phyloP scores from a whole-genome alignment of 768 basidiomycete genomes.

The Russula compacta region DNA sequence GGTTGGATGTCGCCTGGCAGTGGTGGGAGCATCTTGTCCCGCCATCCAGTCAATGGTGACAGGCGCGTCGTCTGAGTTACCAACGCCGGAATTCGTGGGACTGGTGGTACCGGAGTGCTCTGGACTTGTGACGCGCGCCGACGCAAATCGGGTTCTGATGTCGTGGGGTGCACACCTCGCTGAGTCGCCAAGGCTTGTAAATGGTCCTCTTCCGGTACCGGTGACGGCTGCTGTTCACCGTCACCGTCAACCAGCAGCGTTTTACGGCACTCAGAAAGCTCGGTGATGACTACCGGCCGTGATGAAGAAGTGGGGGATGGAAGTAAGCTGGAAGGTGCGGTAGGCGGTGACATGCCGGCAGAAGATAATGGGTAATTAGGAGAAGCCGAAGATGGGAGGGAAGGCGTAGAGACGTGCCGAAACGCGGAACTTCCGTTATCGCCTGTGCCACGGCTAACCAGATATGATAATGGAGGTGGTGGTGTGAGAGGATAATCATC shows the following conservation, averaged over 20 bases:
- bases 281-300: slow-evolving; percentile 50
- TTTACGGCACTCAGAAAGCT: slow-evolving; percentile 37
- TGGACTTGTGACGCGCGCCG: slow-evolving; percentile 28
- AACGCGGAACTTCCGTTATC: slow-evolving; percentile 38
- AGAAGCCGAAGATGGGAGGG: slow-evolving; percentile 51
- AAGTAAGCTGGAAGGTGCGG: slow-evolving; percentile 64
- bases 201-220: slow-evolving; percentile 15
- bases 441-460: slow-evolving; percentile 54
- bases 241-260: slow-evolving; percentile 36
- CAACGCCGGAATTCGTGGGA: slow-evolving; percentile 17
- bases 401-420: slow-evolving; percentile 62
- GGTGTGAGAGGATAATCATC: slow-evolving; percentile 78
- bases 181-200: neutral
- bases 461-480: slow-evolving; percentile 84
- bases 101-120: slow-evolving; percentile 20
- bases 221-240: slow-evolving; percentile 28
- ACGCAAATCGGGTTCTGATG: slow-evolving; percentile 57
- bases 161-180: slow-evolving; percentile 39
- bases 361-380: slow-evolving; percentile 46
- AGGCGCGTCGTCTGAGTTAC: neutral
- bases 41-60: slow-evolving; percentile 26
- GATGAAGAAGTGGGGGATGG: slow-evolving; percentile 74
- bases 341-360: slow-evolving; percentile 62
- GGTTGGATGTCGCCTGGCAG: slow-evolving; percentile 43
- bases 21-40: slow-evolving; percentile 75